Percentiles rank a stretch among this genome's conserved stretches.
phyloP scores from a whole-genome alignment of 1,284 basidiomycete genomes.

The Malassezia sympodialis region DNA sequence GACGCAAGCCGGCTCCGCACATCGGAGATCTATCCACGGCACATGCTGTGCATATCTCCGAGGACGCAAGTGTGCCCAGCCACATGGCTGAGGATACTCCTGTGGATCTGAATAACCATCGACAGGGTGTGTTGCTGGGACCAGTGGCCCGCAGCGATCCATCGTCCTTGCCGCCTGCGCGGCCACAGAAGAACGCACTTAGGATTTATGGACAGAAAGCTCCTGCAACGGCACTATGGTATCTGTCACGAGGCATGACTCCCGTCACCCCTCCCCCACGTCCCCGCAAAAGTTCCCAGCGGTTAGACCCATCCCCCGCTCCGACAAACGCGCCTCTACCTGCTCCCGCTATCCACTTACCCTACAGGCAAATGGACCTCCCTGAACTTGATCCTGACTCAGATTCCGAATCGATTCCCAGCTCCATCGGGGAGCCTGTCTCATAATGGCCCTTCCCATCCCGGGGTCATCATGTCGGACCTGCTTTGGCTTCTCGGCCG shows the following conservation, averaged over 20 bases:
- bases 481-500: background rate
- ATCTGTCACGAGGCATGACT: background rate
- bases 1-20: slow-evolving; percentile 7
- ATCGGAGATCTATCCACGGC: background rate
- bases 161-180: background rate
- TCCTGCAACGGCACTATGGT: background rate
- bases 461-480: background rate
- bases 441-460: background rate
- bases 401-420: background rate
- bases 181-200: background rate
- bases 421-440: background rate
- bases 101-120: background rate
- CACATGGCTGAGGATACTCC: background rate
- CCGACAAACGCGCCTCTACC: background rate
- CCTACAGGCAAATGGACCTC: background rate
- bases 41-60: background rate
- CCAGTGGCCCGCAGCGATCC: background rate
- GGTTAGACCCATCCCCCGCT: background rate
- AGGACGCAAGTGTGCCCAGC: background rate
- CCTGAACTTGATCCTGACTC: background rate
- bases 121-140: background rate
- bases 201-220: background rate
- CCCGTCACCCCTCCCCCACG: slow-evolving; percentile 3
- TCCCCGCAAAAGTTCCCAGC: slow-evolving; percentile 7
- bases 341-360: background rate